These are phyloP conservation scores for Cucurbitaria berberidis DNA, from an alignment of 2,329 filamentous ascomycete genomes.

Conservation along the genomic window DNA sequence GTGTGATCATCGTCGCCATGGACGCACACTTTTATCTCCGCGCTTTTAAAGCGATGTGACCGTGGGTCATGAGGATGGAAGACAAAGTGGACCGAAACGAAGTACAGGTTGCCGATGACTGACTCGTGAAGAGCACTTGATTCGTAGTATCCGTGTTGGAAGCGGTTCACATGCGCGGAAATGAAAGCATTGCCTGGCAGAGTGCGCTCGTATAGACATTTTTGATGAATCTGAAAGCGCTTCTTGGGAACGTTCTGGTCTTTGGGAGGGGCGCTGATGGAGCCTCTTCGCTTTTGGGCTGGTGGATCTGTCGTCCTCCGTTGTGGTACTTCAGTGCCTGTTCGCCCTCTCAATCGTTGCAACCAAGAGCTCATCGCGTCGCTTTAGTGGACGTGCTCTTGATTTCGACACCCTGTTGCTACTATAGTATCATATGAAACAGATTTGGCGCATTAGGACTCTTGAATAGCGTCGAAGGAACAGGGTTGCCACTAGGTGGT, in stretches of 20 bases:
- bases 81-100: conserved; percentile 58
- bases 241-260: conserved; percentile 35
- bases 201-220: conserved; percentile 57
- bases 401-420: background rate
- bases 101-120: conserved; percentile 54
- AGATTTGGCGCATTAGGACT: background rate
- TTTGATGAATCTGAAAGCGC: conserved; percentile 38
- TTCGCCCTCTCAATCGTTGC: conserved; percentile 8
- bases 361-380: conserved; percentile 17
- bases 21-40: conserved; percentile 52
- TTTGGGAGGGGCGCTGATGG: conserved; percentile 14
- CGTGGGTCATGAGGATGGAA: conserved; percentile 54
- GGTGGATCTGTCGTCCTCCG: background rate
- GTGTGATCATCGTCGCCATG: conserved; percentile 29
- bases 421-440: background rate
- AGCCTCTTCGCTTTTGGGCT: conserved; percentile 14
- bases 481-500: background rate
- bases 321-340: conserved; percentile 2
- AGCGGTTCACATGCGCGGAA: conserved; percentile 57
- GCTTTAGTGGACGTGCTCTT: background rate
- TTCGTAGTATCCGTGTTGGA: conserved; percentile 58
- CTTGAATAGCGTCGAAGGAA: background rate
- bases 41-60: conserved; percentile 56
- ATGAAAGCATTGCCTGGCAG: conserved; percentile 57
- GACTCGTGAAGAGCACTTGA: conserved; percentile 52